phyloP scores from a whole-genome alignment of 1,284 basidiomycete species.

The Veloboletus limbatus region DNA sequence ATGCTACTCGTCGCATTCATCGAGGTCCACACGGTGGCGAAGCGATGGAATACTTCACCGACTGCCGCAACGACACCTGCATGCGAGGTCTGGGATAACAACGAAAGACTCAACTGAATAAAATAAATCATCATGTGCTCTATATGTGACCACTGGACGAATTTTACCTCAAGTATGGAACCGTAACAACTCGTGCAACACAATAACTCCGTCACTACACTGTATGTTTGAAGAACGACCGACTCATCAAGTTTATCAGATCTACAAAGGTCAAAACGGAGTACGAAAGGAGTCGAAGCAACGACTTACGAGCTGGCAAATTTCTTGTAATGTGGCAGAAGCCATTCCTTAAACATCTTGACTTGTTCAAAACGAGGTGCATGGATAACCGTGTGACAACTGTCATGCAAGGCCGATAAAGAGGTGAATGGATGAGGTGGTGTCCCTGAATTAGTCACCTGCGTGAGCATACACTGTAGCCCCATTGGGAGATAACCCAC shows the following conservation, averaged over 20 bases:
- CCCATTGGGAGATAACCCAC: constrained; percentile 35
- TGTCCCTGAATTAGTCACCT: constrained; percentile 29
- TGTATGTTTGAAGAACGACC: constrained; percentile 50
- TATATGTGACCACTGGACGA: not conserved
- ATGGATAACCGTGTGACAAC: constrained; percentile 45
- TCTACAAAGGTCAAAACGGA: constrained; percentile 13
- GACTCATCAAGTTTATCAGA: constrained; percentile 27
- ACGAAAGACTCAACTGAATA: constrained; percentile 54
- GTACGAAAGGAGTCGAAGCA: not conserved
- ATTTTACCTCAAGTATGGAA: constrained; percentile 60
- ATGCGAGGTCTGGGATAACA: constrained; percentile 50
- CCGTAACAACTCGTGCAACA: constrained; percentile 60
- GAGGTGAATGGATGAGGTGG: constrained; percentile 31
- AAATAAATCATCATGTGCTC: constrained; percentile 1
- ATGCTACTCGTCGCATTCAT: constrained; percentile 63
- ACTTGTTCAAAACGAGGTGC: constrained; percentile 71
- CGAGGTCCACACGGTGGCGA: constrained; percentile 70
- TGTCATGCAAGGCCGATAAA: constrained; percentile 40
- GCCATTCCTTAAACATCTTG: constrained; percentile 63
- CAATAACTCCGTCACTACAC: constrained; percentile 57
- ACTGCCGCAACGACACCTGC: constrained; percentile 55
- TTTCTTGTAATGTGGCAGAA: constrained; percentile 61
- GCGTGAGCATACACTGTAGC: not conserved
- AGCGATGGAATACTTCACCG: constrained; percentile 63
- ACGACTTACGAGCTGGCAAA: constrained; percentile 40